phyloP scores from a whole-genome alignment of 345 rosid genomes.

The Citrus trifoliata region DNA sequence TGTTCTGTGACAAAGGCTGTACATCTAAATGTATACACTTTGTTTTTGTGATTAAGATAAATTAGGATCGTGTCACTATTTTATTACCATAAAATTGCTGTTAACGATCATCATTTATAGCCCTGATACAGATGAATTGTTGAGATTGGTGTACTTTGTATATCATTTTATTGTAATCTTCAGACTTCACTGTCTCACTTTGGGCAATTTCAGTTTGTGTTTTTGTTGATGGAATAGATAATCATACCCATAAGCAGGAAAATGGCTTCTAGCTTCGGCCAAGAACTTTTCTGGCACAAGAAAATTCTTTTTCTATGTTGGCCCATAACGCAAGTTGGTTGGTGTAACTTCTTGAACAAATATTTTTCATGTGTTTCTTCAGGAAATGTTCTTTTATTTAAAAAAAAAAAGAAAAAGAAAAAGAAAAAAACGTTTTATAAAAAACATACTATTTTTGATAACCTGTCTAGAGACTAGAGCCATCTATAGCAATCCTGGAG shows the following conservation, averaged over 20 bases:
- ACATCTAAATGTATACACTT: constrained; percentile 11
- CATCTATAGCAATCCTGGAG: neutral
- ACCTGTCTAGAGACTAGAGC: neutral
- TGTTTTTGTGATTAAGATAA: neutral
- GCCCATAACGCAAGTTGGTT: neutral
- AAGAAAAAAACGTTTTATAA: neutral
- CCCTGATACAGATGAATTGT: neutral
- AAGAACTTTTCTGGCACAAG: neutral
- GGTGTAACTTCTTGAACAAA: neutral
- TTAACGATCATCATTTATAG: neutral
- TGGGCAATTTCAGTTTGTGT: too few species aligned
- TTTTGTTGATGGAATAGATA: too few species aligned
- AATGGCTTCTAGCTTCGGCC: neutral
- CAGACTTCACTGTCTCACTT: neutral
- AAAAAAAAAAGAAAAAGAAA: too few species aligned
- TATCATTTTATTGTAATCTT: neutral
- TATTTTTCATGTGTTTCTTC: neutral
- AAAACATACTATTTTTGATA: neutral
- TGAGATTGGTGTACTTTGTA: neutral
- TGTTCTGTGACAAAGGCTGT: constrained; percentile 11
- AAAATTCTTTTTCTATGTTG: neutral
- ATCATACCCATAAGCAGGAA: neutral
- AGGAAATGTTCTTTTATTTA: neutral
- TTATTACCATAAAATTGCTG: neutral
- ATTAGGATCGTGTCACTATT: neutral